These are phyloP conservation scores for Viola odorata DNA, from an alignment of 345 rosid genomes.

Conservation along the genomic window DNA sequence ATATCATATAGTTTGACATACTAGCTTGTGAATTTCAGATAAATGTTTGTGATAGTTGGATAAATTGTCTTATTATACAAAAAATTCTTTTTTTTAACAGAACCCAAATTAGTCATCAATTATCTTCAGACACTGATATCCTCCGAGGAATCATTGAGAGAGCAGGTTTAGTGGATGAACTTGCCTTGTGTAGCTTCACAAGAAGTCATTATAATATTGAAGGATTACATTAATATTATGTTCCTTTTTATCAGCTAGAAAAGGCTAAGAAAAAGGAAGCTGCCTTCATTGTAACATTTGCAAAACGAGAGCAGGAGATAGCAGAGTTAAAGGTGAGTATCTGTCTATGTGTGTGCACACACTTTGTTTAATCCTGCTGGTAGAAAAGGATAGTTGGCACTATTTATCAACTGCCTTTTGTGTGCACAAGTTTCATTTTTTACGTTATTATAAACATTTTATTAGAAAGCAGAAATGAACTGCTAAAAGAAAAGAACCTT, in stretches of 20 bases:
- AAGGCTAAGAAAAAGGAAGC: conserved; percentile 97
- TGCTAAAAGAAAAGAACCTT: not conserved
- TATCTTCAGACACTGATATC: conserved; percentile 76
- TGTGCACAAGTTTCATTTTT: not conserved
- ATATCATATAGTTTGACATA: not conserved
- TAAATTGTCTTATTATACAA: conserved; percentile 1
- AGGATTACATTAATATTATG: not conserved
- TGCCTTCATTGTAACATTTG: conserved; percentile 89
- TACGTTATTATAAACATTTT: not conserved
- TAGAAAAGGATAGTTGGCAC: conserved; percentile 52
- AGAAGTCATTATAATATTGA: conserved; percentile 6
- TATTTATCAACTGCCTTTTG: conserved; percentile 45
- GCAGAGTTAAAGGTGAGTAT: conserved; percentile 72
- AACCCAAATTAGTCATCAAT: conserved; percentile 61
- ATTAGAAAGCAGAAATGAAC: not conserved
- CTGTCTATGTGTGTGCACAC: not conserved
- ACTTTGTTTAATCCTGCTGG: not conserved
- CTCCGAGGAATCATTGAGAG: conserved; percentile 77
- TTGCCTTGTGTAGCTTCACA: not conserved
- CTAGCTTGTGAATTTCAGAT: not conserved
- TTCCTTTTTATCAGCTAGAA: conserved; percentile 58
- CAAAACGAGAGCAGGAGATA: conserved; percentile 92
- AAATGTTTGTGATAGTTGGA: conserved; percentile 5
- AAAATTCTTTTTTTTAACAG: conserved; percentile 37
- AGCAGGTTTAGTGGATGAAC: conserved; percentile 54